Evolutionary conservation across 2,329 filamentous ascomycete genomes (phyloP), one percentile per base, ranked within the genome.

Genomic region (Pseudonectria buxi): DNA sequence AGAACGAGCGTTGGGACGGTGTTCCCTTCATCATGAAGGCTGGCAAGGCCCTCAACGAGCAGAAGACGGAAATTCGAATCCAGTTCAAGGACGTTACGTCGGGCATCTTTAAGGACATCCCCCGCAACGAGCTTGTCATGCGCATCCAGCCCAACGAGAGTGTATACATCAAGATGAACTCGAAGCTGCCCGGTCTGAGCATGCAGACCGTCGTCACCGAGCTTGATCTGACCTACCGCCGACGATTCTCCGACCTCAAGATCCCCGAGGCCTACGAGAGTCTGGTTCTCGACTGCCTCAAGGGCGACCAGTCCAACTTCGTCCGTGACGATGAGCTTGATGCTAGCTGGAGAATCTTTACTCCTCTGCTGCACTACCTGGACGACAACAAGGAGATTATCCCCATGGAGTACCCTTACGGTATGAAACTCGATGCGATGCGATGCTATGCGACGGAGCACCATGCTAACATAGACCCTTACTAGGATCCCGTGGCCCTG

Each of bases 111-210:
- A 96, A 96, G 77, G 90, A 98, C 62, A 98, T 98, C 58, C 94
- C 92, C 41, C 84, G 94, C 51, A 98, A 98, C 72, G 92, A 98
- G 71, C 83, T 98, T 49, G 92, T 98, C 56, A 95, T 98, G 72
- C 89, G 92, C 51, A 94, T 98, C 48, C 92, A 98, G 72, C 92
- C 92, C 54, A 98, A 98, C 71, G 92, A 98, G 76, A 94, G 86
- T 61, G 89, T 98, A 50, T 98, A 98, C 71, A 94, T 96, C 67
- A 98, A 98, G 81, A 98, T 98, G 92, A 98, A 98, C 82, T 96
- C 90, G 22, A 98, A 98, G 76, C 75, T 98, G 40, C 94, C 92
- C 14, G 92, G 92, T 55, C 74, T 98, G 55, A 96, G 88, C 72
- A 98, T 96, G 89, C 92, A 98, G 74, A 98, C 92, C 10, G 92